Conservation (phyloP, 441 rosid genomes). For the Viola pubescens region DNA sequence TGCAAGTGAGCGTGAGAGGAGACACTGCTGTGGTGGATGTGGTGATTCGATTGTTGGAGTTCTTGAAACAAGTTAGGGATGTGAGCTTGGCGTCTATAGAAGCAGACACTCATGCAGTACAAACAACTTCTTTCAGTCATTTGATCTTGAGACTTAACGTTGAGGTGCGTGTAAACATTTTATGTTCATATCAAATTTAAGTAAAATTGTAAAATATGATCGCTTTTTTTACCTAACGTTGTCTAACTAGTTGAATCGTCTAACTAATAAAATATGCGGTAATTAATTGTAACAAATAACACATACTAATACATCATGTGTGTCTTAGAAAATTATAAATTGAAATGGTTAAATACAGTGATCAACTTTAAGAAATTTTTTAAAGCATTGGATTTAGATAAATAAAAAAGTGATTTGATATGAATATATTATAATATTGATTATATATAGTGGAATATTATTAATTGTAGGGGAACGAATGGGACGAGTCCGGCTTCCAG, state of each 20-base stretch:
- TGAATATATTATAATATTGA: not conserved
- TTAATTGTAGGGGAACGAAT: conserved; percentile 45
- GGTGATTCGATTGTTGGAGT: conserved; percentile 48
- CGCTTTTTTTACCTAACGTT: too few relatives aligned
- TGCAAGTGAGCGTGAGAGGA: conserved; percentile 38
- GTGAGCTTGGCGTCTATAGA: conserved; percentile 44
- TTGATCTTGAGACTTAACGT: conserved; percentile 36
- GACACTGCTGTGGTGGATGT: conserved; percentile 28
- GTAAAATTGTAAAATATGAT: too few relatives aligned
- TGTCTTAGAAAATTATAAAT: too few relatives aligned
- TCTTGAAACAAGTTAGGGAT: conserved; percentile 37
- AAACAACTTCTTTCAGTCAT: conserved; percentile 22
- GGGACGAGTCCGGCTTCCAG: conserved; percentile 71
- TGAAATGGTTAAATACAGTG: too few relatives aligned
- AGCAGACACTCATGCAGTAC: conserved; percentile 26
- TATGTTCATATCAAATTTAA: too few relatives aligned
- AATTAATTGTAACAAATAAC: too few relatives aligned
- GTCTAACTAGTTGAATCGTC: too few relatives aligned
- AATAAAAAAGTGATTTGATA: not conserved
- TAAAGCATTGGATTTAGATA: not conserved
- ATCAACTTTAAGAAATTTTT: too few relatives aligned
- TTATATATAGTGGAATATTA: not conserved
- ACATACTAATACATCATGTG: too few relatives aligned
- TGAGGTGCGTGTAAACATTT: conserved; percentile 30
- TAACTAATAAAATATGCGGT: too few relatives aligned